Evolutionary conservation across 305 asterid genomes (phyloP).

Genomic region (Galium porrigens): DNA sequence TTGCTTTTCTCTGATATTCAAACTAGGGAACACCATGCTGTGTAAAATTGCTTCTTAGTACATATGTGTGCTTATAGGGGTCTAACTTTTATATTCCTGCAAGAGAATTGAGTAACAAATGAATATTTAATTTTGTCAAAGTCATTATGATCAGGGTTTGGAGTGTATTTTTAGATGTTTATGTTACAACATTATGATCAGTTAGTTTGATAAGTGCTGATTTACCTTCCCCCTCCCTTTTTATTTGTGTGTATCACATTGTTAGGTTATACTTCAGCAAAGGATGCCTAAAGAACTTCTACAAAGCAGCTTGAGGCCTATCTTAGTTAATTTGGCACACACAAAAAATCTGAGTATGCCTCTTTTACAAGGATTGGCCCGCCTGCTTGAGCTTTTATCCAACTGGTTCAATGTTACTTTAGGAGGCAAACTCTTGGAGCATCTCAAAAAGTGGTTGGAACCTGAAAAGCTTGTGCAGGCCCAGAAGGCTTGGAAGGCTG

Average conservation of each 20-base stretch:
- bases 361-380: conserved; percentile 96
- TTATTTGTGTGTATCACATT: conserved; percentile 11
- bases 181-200: neutral
- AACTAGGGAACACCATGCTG: neutral
- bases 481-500: conserved; percentile 98
- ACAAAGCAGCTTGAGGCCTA: conserved; percentile 98
- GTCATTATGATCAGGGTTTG: neutral
- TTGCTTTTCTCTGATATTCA: neutral
- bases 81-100: neutral
- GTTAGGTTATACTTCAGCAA: conserved; percentile 86
- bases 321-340: conserved; percentile 89
- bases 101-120: neutral
- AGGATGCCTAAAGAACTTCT: conserved; percentile 98
- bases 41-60: conserved; percentile 4
- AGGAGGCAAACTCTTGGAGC: conserved; percentile 96
- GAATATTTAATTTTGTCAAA: neutral
- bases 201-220: neutral
- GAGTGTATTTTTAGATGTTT: neutral
- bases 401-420: conserved; percentile 97
- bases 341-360: conserved; percentile 99
- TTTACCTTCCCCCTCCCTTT: conserved; percentile 6
- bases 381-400: conserved; percentile 90
- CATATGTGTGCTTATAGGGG: neutral
- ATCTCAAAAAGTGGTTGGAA: conserved; percentile 97
- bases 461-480: conserved; percentile 89